Percentiles rank a stretch among this genome's conserved stretches.
Conservation (phyloP, 805 yeast genomes). For the Clavispora asparagi region DNA sequence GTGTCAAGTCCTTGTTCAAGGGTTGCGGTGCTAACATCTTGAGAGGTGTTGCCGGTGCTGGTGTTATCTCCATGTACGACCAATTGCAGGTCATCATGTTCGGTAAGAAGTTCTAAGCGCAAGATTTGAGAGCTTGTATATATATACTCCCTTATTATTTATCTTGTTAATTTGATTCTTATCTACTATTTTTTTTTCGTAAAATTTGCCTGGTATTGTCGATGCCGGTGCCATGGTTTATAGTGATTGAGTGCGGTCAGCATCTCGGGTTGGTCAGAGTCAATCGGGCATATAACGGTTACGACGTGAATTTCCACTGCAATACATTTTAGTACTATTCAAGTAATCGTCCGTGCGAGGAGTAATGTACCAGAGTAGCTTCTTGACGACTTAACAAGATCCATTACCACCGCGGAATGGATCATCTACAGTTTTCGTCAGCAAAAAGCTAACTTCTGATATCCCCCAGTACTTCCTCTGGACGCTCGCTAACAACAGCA, state of each 20-base stretch:
- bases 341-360: neutral
- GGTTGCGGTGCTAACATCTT: conserved; percentile 99
- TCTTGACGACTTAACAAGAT: neutral
- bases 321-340: neutral
- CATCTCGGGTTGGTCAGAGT: neutral
- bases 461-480: neutral
- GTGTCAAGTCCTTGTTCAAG: conserved; percentile 89
- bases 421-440: neutral
- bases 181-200: neutral
- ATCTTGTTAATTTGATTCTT: conserved; percentile 9
- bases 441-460: neutral
- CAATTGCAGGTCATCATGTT: conserved; percentile 91
- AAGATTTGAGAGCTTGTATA: conserved; percentile 14
- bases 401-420: neutral
- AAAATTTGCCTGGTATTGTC: neutral
- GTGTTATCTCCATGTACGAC: conserved; percentile 97
- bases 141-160: conserved; percentile 13
- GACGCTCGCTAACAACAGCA: neutral
- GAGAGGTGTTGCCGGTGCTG: conserved; percentile 99
- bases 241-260: too few relatives aligned
- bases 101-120: conserved; percentile 78
- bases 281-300: neutral
- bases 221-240: too few relatives aligned
- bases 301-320: neutral
- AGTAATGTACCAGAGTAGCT: neutral